Base-by-base conservation (phyloP, 345 rosid genomes). In the Alliaria petiolata region DNA sequence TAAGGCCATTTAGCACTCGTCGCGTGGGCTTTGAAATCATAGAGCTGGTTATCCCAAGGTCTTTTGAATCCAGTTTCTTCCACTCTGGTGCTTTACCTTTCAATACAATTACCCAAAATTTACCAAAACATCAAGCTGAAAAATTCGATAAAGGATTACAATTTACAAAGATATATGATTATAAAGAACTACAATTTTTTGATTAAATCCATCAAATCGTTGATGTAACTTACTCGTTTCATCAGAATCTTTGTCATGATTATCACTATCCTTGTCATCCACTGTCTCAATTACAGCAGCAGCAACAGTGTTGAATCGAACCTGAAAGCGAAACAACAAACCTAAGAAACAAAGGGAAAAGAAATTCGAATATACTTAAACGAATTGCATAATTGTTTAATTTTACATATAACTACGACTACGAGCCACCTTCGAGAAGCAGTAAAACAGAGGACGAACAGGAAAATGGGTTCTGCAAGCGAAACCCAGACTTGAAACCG, bases 1-100 rank as follows among this genome's bases (percentile, higher is more conserved):
- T 84, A 34, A 84, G 87, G 19, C 81, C 83, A 78, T 81, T 81
- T 44, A 83, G 84, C 65, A 86, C 88, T 61, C 74, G 60, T 31
- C 61, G 70, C 0, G 84, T 68, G 3, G 88, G 79, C 42, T 49
- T 75, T 31, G 80, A 45, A 70, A 86, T 77, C 77, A 60, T 75
- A 8, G 82, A 75, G 70, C 56, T 70, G 19, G 76, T 73, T 65
- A 86, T 82, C 43, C 85, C 86, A 65, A 84, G 79, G 6, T 86
- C 85, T 31, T 81, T 36, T 28, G 83, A 74, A 46, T 82, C 77
- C 65, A 82, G 26, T 45, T 76, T 82, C 82, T 76, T 83, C 86
- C 87, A 84, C 17, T 69, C 69, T 22, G 69, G 47, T 45, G 38
- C 44, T 45, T 68, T 78, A 47, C 49, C 67, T 55, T 49, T 46